Evolutionary conservation across 75 land plant species (phyloP), one percentile per base, ranked within the genome.

Genomic region (Cunninghamia lanceolata): DNA sequence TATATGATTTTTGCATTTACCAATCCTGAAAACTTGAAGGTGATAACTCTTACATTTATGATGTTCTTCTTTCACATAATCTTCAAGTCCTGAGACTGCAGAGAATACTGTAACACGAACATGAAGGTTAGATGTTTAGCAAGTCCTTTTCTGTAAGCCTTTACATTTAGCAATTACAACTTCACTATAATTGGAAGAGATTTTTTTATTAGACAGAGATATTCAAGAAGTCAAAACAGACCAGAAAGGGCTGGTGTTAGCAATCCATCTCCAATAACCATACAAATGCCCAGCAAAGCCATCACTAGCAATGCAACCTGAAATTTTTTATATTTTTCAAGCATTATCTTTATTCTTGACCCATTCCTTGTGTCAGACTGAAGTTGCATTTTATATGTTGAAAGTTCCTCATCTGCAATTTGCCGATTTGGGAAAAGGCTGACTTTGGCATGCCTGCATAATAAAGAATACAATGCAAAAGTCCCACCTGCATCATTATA

Each of bases 251-350:
- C 85, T 39, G 94, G 95, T 8, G 95, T 94, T 30, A 94, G 88
- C 14, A 94, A 85, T 1, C 95, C 95, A 86, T 92, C 95, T 66
- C 95, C 95, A 84, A 94, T 94, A 38, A 93, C 92, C 95, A 94
- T 94, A 87, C 92, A 92, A 66, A 94, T 91, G 5, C 94, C 94
- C 35, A 92, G 75, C 73, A 94, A 81, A 16, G 93, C 95, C 50
- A 94, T 70, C 40, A 92, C 36, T 71, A 93, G 78, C 70, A 93
- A 83, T 34, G 89, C 32, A 28, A 28, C 79, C 71, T 92, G 94
- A n/a, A 92, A 82, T 14, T 87, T 45, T 40, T 87, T 83, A 90
- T 91, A 87, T 73, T 91, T 85, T 85, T 93, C 94, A 83, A 93
- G 84, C 50, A 86, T 25, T 42, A 28, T 43, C 84, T 83, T 85